Evolutionary conservation across 2,329 filamentous ascomycete genomes (phyloP), one percentile per base, ranked within the genome.

Genomic region (Fusarium secorum): DNA sequence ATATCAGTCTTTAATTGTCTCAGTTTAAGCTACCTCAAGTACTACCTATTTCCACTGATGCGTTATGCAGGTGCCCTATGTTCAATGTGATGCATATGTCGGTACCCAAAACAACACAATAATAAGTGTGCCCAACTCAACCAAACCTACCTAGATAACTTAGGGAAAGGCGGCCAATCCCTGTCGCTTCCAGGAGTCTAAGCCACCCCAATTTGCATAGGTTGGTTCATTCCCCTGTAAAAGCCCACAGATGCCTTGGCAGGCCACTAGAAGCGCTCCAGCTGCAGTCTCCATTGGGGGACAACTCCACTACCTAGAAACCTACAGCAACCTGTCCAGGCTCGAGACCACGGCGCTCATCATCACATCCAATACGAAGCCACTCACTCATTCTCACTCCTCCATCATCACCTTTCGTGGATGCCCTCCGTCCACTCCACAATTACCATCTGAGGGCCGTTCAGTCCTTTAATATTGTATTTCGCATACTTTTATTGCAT

Each of bases 151-250:
- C 20, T 42, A 44, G 36, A 35, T 38, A 44, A 18, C 20, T 30
- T 46, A 30, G 28, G 30, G 55, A 63, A 59, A 65, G 46, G 38
- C 69, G 57, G 54, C 57, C 39, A 64, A 72, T 73, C 70, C 70
- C 63, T 64, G 63, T 53, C 44, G 17, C 38, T 48, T 55, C 52
- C 39, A 64, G 64, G 57, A 66, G 55, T 51, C 63, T 62, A 65
- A 73, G 71, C 71, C 71, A 74, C 71, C 57, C 56, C 58, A 72
- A 74, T 64, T 73, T 73, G 60, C 70, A 69, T 64, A 60, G 41
- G 60, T 59, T 59, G 44, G 51, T 55, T 52, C 44, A 26, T 64
- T 66, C 55, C 60, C 66, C 60, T 69, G 60, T 42, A 52, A 53
- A 39, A 53, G 52, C 42, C 49, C 52, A 51, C 58, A 49, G 59